Evolutionary conservation across 108 stramenopile genomes (phyloP).

Genomic region (Cyclotella choctawhatcheeana): DNA sequence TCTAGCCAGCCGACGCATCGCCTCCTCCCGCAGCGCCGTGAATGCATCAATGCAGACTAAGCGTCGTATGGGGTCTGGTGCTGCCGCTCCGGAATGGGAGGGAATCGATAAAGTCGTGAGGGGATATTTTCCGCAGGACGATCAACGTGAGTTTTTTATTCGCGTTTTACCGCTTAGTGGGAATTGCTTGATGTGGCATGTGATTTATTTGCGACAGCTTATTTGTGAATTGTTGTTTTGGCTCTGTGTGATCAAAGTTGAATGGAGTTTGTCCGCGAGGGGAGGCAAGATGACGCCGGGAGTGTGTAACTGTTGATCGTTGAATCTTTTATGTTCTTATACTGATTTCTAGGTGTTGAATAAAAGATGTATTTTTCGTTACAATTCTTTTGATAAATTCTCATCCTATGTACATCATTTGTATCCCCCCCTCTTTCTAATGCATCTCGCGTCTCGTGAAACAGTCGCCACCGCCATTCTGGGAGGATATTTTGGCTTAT

Average conservation of each 20-base stretch:
- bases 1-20: slow-evolving; percentile 58
- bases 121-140: slow-evolving; percentile 76
- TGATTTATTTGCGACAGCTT: too few relatives aligned
- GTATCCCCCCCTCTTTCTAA: too few relatives aligned
- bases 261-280: too few relatives aligned
- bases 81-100: slow-evolving; percentile 80
- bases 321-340: too few relatives aligned
- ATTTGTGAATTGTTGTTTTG: too few relatives aligned
- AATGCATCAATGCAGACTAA: slow-evolving; percentile 57
- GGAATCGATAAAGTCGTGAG: slow-evolving; percentile 89
- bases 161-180: not conserved
- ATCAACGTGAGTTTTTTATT: slow-evolving; percentile 75
- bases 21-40: slow-evolving; percentile 9
- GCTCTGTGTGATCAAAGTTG: too few relatives aligned
- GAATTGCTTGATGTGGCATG: not conserved
- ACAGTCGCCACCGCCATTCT: slow-evolving; percentile 81
- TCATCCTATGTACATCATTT: too few relatives aligned
- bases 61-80: slow-evolving; percentile 64
- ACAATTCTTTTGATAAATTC: too few relatives aligned
- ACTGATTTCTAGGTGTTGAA: too few relatives aligned
- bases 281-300: too few relatives aligned
- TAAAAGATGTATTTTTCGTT: too few relatives aligned
- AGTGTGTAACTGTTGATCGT: too few relatives aligned
- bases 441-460: not conserved
- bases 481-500: slow-evolving; percentile 70